phyloP scores from a whole-genome alignment of 2,329 filamentous ascomycete genomes.

The Ceratocystis papillata region DNA sequence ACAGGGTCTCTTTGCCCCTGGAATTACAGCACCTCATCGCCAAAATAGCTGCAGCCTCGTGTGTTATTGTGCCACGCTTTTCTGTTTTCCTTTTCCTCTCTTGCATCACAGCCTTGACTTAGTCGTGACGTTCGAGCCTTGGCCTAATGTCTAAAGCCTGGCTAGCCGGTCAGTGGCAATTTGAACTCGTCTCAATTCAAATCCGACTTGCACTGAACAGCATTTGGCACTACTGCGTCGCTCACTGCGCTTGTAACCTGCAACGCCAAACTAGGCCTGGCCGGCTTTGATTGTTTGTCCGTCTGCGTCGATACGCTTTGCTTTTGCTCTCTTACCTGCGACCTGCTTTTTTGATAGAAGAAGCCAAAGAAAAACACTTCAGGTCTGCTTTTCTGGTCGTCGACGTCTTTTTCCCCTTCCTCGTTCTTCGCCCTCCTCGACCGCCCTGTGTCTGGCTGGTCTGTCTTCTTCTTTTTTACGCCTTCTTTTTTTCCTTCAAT shows the following conservation, averaged over 20 bases:
- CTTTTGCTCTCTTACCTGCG: constrained; percentile 10
- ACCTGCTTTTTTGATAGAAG: constrained; percentile 8
- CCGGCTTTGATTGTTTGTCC: background rate
- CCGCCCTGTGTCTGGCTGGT: background rate
- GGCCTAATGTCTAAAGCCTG: too few relatives aligned
- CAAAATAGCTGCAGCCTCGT: too few relatives aligned
- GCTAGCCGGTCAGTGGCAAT: too few relatives aligned
- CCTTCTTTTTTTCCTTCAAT: background rate
- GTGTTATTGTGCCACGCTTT: too few relatives aligned
- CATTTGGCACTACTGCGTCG: too few relatives aligned
- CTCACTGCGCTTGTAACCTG: background rate
- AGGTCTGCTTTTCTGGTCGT: constrained; percentile 2
- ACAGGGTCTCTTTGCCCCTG: too few relatives aligned
- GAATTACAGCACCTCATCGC: too few relatives aligned
- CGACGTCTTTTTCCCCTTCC: constrained; percentile 15
- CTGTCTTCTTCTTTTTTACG: background rate
- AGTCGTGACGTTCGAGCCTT: too few relatives aligned
- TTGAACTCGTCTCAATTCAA: too few relatives aligned
- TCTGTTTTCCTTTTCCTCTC: background rate
- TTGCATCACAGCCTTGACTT: background rate
- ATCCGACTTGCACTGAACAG: too few relatives aligned
- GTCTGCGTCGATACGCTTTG: constrained; percentile 20
- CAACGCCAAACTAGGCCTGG: background rate
- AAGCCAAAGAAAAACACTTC: too few relatives aligned
- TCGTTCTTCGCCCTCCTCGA: background rate